A percentile compares a stretch with the other conserved stretches of the same genome.
These are phyloP conservation scores for Colletotrichum spaethianum DNA, from an alignment of 2,329 filamentous ascomycete species.

Conservation along the genomic window DNA sequence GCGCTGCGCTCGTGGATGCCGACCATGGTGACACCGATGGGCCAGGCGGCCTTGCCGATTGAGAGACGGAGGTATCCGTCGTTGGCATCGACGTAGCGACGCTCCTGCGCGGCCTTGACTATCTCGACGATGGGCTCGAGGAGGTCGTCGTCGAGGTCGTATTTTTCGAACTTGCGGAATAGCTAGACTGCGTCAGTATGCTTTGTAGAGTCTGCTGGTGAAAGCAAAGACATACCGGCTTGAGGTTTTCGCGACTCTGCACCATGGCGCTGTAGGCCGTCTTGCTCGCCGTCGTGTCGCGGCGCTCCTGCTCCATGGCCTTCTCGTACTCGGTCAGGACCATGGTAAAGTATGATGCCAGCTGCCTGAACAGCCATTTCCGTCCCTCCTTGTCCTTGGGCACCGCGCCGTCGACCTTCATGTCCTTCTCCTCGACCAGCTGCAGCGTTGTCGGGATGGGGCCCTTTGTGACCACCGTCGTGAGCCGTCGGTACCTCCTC, in stretches of 20 bases:
- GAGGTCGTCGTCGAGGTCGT: slow-evolving; percentile 83
- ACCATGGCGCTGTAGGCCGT: slow-evolving; percentile 88
- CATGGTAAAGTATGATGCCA: slow-evolving; percentile 97
- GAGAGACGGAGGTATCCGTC: slow-evolving; percentile 93
- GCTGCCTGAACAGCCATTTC: slow-evolving; percentile 84
- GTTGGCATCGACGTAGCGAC: slow-evolving; percentile 95
- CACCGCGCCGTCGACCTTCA: slow-evolving; percentile 81
- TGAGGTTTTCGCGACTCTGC: slow-evolving; percentile 89
- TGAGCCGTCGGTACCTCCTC: slow-evolving; percentile 78
- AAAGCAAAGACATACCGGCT: slow-evolving; percentile 66
- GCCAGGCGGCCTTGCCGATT: slow-evolving; percentile 98
- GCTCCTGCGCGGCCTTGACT: slow-evolving; percentile 88
- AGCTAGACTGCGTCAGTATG: slow-evolving; percentile 61
- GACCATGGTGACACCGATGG: slow-evolving; percentile 99
- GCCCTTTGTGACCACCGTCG: slow-evolving; percentile 74
- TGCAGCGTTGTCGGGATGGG: slow-evolving; percentile 90
- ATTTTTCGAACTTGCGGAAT: slow-evolving; percentile 89
- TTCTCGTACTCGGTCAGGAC: slow-evolving; percentile 89
- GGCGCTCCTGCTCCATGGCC: slow-evolving; percentile 77
- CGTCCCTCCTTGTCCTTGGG: slow-evolving; percentile 75
- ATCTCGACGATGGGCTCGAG: slow-evolving; percentile 91
- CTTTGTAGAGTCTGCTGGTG: background rate
- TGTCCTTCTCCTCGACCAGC: slow-evolving; percentile 86
- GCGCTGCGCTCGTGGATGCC: slow-evolving; percentile 98
- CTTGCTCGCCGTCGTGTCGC: slow-evolving; percentile 82